Evolutionary conservation across 106 monocot species (phyloP).

Genomic region (Iris macrosiphon): DNA sequence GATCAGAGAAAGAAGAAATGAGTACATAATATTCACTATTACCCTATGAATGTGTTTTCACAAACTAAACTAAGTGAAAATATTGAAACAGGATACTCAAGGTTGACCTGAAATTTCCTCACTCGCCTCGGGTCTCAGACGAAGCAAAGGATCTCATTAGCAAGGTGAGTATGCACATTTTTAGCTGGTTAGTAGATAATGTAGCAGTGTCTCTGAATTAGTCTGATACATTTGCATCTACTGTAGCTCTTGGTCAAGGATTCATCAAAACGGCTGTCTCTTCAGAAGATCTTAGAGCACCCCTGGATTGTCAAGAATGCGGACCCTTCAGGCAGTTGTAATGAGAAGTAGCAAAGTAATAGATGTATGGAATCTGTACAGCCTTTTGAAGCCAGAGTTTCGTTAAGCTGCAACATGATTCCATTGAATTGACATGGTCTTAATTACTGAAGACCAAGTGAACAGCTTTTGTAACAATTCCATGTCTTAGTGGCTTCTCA

Average conservation of each 20-base stretch:
- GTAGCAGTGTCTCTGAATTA: neutral
- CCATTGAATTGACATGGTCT: too few species aligned
- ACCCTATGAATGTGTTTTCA: neutral
- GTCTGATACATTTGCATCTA: neutral
- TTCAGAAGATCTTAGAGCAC: constrained; percentile 73
- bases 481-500: too few species aligned
- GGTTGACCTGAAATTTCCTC: constrained; percentile 80
- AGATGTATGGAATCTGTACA: too few species aligned
- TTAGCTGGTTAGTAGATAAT: neutral
- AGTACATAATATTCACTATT: neutral
- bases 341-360: neutral
- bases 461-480: too few species aligned
- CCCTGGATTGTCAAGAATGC: constrained; percentile 83
- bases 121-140: constrained; percentile 38
- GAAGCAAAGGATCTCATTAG: constrained; percentile 89
- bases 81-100: constrained; percentile 56
- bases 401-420: too few species aligned
- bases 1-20: neutral
- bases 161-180: constrained; percentile 29
- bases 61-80: neutral
- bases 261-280: constrained; percentile 76
- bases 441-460: too few species aligned
- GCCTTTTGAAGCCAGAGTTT: too few species aligned
- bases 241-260: constrained; percentile 86
- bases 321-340: constrained; percentile 63